phyloP scores from a whole-genome alignment of 352 stramenopile genomes.

The Phytophthora cactorum region DNA sequence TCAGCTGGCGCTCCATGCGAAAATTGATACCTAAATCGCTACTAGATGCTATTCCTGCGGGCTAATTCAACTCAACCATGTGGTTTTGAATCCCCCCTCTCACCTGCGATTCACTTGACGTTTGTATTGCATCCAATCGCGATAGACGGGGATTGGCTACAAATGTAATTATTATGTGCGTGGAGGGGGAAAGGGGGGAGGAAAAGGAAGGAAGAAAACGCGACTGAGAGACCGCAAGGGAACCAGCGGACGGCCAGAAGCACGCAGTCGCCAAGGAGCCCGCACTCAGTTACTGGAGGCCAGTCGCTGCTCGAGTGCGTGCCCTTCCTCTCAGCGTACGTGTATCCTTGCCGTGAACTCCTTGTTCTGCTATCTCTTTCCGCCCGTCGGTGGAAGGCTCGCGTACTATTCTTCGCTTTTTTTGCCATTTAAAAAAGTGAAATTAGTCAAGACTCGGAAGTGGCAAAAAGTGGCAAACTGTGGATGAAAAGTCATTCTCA shows the following conservation, averaged over 20 bases:
- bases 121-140: conserved; percentile 14
- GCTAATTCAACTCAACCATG: conserved; percentile 19
- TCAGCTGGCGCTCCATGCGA: conserved; percentile 32
- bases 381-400: neutral
- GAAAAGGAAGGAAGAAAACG: conserved; percentile 41
- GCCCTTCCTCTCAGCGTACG: conserved; percentile 28
- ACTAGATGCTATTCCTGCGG: conserved; percentile 16
- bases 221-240: conserved; percentile 32
- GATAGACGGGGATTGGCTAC: conserved; percentile 15
- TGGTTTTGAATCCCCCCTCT: conserved; percentile 10
- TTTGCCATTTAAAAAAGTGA: conserved; percentile 17
- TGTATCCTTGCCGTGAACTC: conserved; percentile 1
- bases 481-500: conserved; percentile 10
- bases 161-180: conserved; percentile 30
- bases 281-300: conserved; percentile 20
- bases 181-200: conserved; percentile 33
- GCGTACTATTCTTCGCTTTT: conserved; percentile 13
- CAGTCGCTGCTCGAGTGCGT: conserved; percentile 6
- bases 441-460: conserved; percentile 1
- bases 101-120: conserved; percentile 6
- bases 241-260: conserved; percentile 30
- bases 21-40: conserved; percentile 15
- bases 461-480: conserved; percentile 13
- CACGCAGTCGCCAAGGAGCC: conserved; percentile 21
- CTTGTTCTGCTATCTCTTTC: neutral